Base-by-base conservation (phyloP, 2,329 filamentous ascomycete genomes). In the Ampelomyces quisqualis region DNA sequence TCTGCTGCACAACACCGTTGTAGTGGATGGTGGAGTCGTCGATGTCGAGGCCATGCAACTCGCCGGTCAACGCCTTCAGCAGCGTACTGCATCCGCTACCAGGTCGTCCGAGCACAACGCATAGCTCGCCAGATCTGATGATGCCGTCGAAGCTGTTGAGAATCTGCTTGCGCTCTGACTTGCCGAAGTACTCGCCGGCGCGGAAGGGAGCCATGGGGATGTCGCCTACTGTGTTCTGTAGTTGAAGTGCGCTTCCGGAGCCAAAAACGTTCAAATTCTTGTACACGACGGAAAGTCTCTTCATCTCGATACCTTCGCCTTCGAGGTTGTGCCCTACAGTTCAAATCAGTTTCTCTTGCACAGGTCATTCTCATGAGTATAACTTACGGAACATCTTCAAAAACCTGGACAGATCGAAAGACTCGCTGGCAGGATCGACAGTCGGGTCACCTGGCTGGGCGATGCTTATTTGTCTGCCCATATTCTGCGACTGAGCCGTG, bases 161-260 rank as follows among this genome's bases (percentile, higher is more conserved):
- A 43, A 81, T 82, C 2, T 76, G 74, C 52, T 79, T 81, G 47
- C 76, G 74, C 0, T 72, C 65, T 13, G 73, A 69, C 29, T 72
- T 73, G 15, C 62, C 60, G 29, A 68, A 61, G 40, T 77, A 68
- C 41, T 86, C 78, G 1, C 76, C 72, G 0, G 79, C 59, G 1
- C 80, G 73, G 15, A 86, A 67, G 0, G 82, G 85, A 0, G 77
- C 72, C 45, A 77, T 63, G 15, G 86, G 60, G 6, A 80, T 66
- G 1, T 81, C 81, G 2, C 72, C 75, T 3, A 89, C 81, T 2
- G 80, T 88, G 40, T 81, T 73, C 58, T 90, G 86, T 1, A 88
- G 70, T 49, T 87, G 82, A 17, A 89, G 61, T 0, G 82, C 82
- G 2, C 78, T 75, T 0, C 84, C 85, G 0, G 81, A 82, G 0